phyloP scores from a whole-genome alignment of 768 basidiomycete genomes.

The Crassisporium funariophilum region DNA sequence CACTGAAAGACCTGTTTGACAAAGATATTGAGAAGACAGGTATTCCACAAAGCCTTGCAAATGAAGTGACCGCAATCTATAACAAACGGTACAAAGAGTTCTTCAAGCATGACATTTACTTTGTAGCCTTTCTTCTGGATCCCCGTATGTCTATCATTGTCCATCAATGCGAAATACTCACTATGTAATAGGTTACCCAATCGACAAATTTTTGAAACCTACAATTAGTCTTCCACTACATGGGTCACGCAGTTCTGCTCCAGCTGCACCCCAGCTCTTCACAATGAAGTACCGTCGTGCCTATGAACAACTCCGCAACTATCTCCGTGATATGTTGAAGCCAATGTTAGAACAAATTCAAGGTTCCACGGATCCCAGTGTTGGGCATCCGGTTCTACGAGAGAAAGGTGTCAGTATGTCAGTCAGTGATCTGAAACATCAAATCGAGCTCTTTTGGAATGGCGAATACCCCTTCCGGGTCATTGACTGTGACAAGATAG shows the following conservation, averaged over 20 bases:
- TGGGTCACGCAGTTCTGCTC: neutral
- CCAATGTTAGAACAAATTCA: neutral
- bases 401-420: neutral
- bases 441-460: conserved; percentile 3
- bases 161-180: conserved; percentile 1
- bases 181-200: conserved; percentile 4
- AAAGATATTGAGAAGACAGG: conserved; percentile 6
- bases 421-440: conserved; percentile 1
- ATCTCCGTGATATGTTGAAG: neutral
- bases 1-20: conserved; percentile 16
- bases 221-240: neutral
- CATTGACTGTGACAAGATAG: neutral
- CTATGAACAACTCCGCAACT: neutral
- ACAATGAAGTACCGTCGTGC: neutral
- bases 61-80: conserved; percentile 14
- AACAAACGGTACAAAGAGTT: conserved; percentile 18
- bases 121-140: conserved; percentile 18
- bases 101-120: conserved; percentile 17
- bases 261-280: neutral
- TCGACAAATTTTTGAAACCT: neutral
- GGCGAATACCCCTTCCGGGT: neutral
- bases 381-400: conserved; percentile 2
- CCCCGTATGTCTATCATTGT: conserved; percentile 15
- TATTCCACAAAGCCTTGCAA: conserved; percentile 8
- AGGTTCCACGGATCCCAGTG: neutral